Evolutionary conservation across 1,139 yeast genomes (phyloP).

Genomic region (Pneumocystis carinii): DNA sequence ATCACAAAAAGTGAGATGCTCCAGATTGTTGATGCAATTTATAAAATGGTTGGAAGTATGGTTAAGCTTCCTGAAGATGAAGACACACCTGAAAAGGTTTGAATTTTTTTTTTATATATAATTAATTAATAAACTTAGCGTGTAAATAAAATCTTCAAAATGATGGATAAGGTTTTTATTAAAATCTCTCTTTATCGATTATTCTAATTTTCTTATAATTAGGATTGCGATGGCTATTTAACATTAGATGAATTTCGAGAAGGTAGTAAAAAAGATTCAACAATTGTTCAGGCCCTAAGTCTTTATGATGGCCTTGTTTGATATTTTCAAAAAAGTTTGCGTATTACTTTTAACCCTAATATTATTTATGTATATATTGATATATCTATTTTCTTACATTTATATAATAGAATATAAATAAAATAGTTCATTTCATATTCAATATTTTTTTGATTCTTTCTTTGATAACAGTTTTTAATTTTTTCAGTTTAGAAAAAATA

Average conservation of each 20-base stretch:
- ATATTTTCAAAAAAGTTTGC: background rate
- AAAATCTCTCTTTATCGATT: background rate
- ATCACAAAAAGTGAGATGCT: slow-evolving; percentile 66
- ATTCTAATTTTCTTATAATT: background rate
- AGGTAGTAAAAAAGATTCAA: slow-evolving; percentile 67
- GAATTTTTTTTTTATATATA: background rate
- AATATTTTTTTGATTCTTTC: too few species aligned
- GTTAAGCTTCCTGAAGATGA: slow-evolving; percentile 85
- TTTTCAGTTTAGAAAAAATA: background rate
- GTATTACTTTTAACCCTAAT: background rate
- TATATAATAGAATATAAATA: background rate
- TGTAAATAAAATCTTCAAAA: slow-evolving; percentile 61
- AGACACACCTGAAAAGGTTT: slow-evolving; percentile 61
- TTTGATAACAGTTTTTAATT: too few species aligned
- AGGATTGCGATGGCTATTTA: slow-evolving; percentile 48
- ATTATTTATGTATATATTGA: background rate
- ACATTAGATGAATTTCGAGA: slow-evolving; percentile 69
- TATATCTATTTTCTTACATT: background rate
- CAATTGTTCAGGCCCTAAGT: slow-evolving; percentile 61
- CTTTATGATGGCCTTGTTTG: slow-evolving; percentile 26
- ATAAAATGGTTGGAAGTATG: slow-evolving; percentile 93
- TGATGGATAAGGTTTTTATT: slow-evolving; percentile 39
- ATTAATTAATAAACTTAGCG: slow-evolving; percentile 25
- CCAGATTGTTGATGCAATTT: slow-evolving; percentile 65
- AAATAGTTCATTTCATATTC: too few species aligned